Base-by-base conservation (phyloP, 352 stramenopile species). In the Phytophthora uliginosa region DNA sequence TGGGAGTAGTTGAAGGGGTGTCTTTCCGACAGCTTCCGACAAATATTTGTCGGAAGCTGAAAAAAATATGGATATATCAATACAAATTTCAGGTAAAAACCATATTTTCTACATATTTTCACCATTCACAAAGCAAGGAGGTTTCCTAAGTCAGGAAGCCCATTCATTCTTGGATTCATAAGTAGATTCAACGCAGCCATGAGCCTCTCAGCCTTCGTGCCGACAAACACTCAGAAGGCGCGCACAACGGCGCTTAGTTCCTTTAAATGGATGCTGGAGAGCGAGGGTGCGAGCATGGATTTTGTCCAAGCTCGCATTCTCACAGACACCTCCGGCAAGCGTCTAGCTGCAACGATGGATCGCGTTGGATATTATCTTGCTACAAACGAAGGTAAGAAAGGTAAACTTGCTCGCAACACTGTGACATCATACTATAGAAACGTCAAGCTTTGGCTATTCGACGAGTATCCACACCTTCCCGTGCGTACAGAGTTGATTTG, bases 41-140 rank as follows among this genome's bases (percentile, higher is more conserved):
- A 65, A 48, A 59, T 71, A 66, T 65, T 71, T 71, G 55, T 59
- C 64, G 55, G 45, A 71, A 71, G 7, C 1, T 36, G 61, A 28
- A 28, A 26, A n/a, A 28, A 67, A 67, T 72, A 67, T 72, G 65
- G 7, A 66, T 61, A 62, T 51, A 2, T 10, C 12, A 15, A 42
- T 59, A 66, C 47, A 20, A 51, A 60, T 22, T 18, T 9, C 57
- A 57, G 66, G 50, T 57, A 4, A 10, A 22, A 58, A 33, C 38
- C n/a, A 72, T 57, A 61, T 62, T 72, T 38, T n/a, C n/a, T 2
- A 17, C 3, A 59, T 40, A 65, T 55, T 59, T 40, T 40, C 5
- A 12, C 20, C 4, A 15, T 66, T 72, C 22, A 8, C 18, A 57
- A 33, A 50, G 36, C 34, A 58, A 40, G 56, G 22, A 17, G 52